Evolutionary conservation across 768 basidiomycete genomes (phyloP).

Genomic region (Macrocybe gigantea): DNA sequence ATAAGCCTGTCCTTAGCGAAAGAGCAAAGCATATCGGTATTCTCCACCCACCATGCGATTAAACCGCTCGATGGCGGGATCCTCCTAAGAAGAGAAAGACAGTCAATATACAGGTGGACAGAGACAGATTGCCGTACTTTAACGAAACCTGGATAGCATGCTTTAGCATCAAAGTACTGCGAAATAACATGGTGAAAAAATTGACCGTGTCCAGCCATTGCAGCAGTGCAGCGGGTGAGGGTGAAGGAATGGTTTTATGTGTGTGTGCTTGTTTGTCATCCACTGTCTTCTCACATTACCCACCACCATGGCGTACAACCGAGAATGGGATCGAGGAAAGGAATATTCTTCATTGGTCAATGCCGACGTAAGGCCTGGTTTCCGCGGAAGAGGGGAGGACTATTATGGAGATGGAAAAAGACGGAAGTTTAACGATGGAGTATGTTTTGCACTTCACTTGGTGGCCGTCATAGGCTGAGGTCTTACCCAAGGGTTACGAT

Average conservation of each 20-base stretch:
- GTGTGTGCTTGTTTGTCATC: constrained; percentile 30
- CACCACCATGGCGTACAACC: constrained; percentile 64
- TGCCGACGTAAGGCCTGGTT: constrained; percentile 29
- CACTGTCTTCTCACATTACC: constrained; percentile 19
- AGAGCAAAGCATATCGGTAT: constrained; percentile 1
- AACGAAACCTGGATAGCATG: constrained; percentile 39
- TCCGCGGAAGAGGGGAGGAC: constrained; percentile 63
- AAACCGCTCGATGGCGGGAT: constrained; percentile 58
- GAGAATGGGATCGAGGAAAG: constrained; percentile 87
- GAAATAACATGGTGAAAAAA: background rate
- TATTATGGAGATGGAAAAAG: constrained; percentile 68
- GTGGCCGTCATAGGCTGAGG: background rate
- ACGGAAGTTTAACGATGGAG: constrained; percentile 74
- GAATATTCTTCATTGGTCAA: constrained; percentile 38
- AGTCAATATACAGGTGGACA: background rate
- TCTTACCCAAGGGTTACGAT: background rate
- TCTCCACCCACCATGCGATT: constrained; percentile 36
- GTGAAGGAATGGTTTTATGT: constrained; percentile 23
- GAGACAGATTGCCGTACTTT: constrained; percentile 35
- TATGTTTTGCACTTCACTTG: constrained; percentile 27
- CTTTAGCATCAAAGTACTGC: constrained; percentile 8
- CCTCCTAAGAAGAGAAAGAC: constrained; percentile 24
- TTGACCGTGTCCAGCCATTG: constrained; percentile 66
- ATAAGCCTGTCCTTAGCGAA: constrained; percentile 4
- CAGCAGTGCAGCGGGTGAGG: constrained; percentile 23